Evolutionary conservation across 2,329 filamentous ascomycete genomes (phyloP), one percentile per base, ranked within the genome.

Genomic region (Colletotrichum caudatum): DNA sequence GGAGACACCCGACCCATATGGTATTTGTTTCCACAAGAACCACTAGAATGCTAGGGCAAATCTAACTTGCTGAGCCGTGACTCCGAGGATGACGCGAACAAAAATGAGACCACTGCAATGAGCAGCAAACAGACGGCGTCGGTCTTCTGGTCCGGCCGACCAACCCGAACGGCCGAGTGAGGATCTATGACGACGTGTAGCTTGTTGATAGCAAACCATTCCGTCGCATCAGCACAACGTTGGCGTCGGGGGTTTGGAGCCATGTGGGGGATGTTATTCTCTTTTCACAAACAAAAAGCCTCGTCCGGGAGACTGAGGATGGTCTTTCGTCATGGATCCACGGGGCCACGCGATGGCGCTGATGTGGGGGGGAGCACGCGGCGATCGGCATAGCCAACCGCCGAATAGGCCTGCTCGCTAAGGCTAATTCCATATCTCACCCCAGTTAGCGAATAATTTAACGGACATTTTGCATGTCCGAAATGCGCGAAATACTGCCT

Each of bases 241-340:
- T 68, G 60, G 59, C 41, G 26, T 56, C n/a, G 23, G 16, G 58
- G 8, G 29, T 29, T 23, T 57, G 59, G 63, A 37, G 33, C 53
- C 39, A 39, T 54, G 65, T 71, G 69, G 69, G 37, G 33, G 44
- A 4, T 12, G 26, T 48, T 23, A 9, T 61, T 39, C 41, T 41
- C 60, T 53, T 63, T 20, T 53, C 14, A 26, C 37, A 54, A 53
- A 51, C 29, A 48, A 60, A 9, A 54, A 71, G 65, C 64, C 53
- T 64, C 53, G 64, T 60, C 37, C 59, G n/a, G 33, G 39, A 64
- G 41, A 56, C 16, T 44, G 11, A 69, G 41, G 53, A 29, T 33
- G 59, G 44, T 56, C 48, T 72, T 72, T 69, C 69, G 69, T 72
- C 69, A 72, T 72, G 69, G 69, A 72, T 64, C 39, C 60, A 72